Conservation (phyloP, 163 green algal genomes). For the Chloroidium sp. region DNA sequence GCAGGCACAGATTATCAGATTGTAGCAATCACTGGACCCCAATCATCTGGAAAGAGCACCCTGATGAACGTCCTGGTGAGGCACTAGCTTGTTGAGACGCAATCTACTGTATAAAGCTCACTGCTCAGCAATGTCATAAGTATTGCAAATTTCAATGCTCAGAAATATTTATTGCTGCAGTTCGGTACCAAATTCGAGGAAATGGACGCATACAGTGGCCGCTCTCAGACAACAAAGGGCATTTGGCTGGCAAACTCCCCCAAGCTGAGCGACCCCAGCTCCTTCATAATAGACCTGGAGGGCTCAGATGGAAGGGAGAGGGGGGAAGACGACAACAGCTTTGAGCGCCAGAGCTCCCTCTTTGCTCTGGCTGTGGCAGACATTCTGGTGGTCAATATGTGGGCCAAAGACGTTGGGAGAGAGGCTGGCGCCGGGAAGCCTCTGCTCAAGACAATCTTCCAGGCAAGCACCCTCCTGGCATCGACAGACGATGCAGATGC, state of each 20-base stretch:
- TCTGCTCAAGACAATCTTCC: constrained; percentile 96
- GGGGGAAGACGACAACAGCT: constrained; percentile 96
- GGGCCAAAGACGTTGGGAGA: constrained; percentile 94
- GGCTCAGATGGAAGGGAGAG: constrained; percentile 90
- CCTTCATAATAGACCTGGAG: constrained; percentile 93
- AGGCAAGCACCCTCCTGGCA: constrained; percentile 32
- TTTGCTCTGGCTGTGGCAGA: constrained; percentile 93
- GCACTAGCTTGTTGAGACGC: background rate
- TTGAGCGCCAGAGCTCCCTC: constrained; percentile 93
- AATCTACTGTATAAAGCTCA: background rate
- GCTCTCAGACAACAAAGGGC: constrained; percentile 82
- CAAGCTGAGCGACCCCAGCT: constrained; percentile 57
- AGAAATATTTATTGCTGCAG: constrained; percentile 32
- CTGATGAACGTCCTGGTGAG: constrained; percentile 91
- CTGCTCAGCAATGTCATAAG: background rate
- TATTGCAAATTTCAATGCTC: background rate
- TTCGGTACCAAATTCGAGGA: constrained; percentile 89
- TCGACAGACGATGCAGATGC: no score
- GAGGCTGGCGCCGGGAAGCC: constrained; percentile 93
- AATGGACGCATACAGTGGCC: constrained; percentile 87
- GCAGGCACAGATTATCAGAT: constrained; percentile 76
- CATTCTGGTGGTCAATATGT: constrained; percentile 97
- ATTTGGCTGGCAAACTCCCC: constrained; percentile 74
- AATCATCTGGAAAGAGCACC: constrained; percentile 93
- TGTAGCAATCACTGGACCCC: constrained; percentile 95